Base-by-base conservation (phyloP, 2,329 filamentous ascomycete species). In the Dothideomycetidae sp. region DNA sequence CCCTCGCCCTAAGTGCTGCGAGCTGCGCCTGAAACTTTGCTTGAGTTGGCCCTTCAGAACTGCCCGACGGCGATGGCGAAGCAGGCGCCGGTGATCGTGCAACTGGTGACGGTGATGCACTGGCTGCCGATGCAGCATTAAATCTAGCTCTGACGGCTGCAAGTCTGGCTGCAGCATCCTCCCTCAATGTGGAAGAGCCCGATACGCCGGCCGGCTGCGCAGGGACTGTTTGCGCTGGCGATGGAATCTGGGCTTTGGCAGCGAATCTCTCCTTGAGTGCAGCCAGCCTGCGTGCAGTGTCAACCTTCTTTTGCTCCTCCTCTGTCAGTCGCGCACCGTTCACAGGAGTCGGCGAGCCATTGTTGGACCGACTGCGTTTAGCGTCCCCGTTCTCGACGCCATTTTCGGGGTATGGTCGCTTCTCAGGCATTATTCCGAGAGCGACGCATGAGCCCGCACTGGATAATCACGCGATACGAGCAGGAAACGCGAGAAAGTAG, bases 351-450 rank as follows among this genome's bases (percentile, higher is more conserved):
- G 57, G 55, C 9, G 54, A 57, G 34, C 53, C 53, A 42, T 56
- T 48, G 39, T 54, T 52, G n/a, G 54, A 56, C 31, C 56, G 56
- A 15, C 57, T 45, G 28, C 59, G 54, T 48, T 66, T 67, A 31
- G 49, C 41, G 47, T 58, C 61, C 36, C 53, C 54, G 1, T 54
- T 50, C 21, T 56, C 53, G 43, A 50, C 53, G 39, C 51, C 48
- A 18, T 49, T 51, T 30, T 56, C 58, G 9, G 56, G 53, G 10
- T 50, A 47, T 1, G 61, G 58, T 36, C 63, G 59, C 48, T 67
- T 67, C 39, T 61, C 61, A 17, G 52, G 53, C 53, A 59, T 61
- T 45, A n/a, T n/a, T n/a, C n/a, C n/a, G n/a, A n/a, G n/a, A n/a
- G n/a, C n/a, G n/a, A n/a, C n/a, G n/a, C n/a, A n/a, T n/a, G n/a